A percentile compares a stretch with the other conserved stretches of the same genome.
Evolutionary conservation across 108 stramenopile genomes (phyloP).

Genomic region (Hondaea fermentalgiana): DNA sequence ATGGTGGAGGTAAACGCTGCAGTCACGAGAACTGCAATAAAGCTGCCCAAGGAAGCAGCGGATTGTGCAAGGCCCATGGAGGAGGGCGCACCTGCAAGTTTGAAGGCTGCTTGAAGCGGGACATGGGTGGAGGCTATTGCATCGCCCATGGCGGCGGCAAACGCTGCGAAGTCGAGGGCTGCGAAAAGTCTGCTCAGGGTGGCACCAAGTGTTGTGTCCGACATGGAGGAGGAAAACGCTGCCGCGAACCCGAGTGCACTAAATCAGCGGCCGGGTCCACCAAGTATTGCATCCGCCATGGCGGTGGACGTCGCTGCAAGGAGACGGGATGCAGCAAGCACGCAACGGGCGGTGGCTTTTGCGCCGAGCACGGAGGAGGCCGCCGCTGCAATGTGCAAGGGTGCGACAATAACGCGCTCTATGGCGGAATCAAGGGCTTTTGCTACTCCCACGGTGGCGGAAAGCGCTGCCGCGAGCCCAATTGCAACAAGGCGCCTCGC

Average conservation of each 20-base stretch:
- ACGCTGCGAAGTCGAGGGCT: conserved; percentile 77
- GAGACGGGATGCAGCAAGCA: conserved; percentile 33
- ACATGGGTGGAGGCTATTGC: conserved; percentile 89
- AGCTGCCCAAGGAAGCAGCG: conserved; percentile 86
- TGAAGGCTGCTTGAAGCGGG: conserved; percentile 77
- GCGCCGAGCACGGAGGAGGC: conserved; percentile 94
- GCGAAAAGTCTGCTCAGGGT: conserved; percentile 89
- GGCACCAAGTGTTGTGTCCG: conserved; percentile 83
- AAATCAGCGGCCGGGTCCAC: conserved; percentile 90
- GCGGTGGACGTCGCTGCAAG: conserved; percentile 66
- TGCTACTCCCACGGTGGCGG: conserved; percentile 97
- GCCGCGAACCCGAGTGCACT: conserved; percentile 69
- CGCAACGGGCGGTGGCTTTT: conserved; percentile 45
- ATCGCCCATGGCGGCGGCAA: conserved; percentile 95
- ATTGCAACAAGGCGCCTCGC: conserved; percentile 87
- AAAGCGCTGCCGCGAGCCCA: conserved; percentile 68
- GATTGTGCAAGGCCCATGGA: conserved; percentile 89
- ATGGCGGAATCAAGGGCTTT: conserved; percentile 54
- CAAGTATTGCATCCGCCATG: conserved; percentile 89
- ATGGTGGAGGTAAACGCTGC: conserved; percentile 90
- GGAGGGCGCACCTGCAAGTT: conserved; percentile 83
- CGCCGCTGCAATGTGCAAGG: conserved; percentile 73
- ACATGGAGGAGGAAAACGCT: conserved; percentile 90
- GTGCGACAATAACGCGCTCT: conserved; percentile 74
- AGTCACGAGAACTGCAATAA: conserved; percentile 76